Percentiles rank a stretch among this genome's conserved stretches.
Evolutionary conservation across 257 asterid species (phyloP).

Genomic region (Leonotis leonurus): DNA sequence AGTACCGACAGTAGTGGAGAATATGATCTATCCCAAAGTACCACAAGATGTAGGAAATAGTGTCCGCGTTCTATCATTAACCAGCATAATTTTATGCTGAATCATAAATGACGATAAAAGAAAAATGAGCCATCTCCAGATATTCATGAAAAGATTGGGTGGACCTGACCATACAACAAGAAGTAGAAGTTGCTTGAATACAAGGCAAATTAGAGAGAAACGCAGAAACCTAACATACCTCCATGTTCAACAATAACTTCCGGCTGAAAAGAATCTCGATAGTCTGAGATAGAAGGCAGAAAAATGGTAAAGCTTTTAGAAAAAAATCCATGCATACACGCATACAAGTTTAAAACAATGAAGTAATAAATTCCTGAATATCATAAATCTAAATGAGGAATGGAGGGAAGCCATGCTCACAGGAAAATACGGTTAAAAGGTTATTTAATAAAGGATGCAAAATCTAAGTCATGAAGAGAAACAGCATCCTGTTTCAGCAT

Average conservation of each 20-base stretch:
- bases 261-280: conserved; percentile 86
- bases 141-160: neutral
- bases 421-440: neutral
- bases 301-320: conserved; percentile 2
- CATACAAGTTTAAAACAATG: neutral
- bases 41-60: neutral
- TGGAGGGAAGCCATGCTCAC: neutral
- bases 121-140: neutral
- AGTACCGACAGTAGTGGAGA: neutral
- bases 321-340: neutral
- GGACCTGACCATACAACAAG: neutral
- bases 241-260: conserved; percentile 62
- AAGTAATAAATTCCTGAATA: neutral
- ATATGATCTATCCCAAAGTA: neutral
- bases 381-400: neutral
- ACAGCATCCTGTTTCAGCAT: neutral
- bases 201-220: conserved; percentile 2
- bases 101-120: neutral
- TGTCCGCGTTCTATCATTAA: neutral
- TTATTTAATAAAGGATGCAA: neutral
- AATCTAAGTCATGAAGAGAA: neutral
- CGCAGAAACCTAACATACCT: conserved; percentile 43
- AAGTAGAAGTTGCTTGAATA: neutral
- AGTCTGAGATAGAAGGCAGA: conserved; percentile 52
- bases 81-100: neutral